Percentiles rank a stretch among this genome's conserved stretches.
phyloP scores from a whole-genome alignment of 805 yeast genomes.

The Wickerhamomyces strasburgensis region DNA sequence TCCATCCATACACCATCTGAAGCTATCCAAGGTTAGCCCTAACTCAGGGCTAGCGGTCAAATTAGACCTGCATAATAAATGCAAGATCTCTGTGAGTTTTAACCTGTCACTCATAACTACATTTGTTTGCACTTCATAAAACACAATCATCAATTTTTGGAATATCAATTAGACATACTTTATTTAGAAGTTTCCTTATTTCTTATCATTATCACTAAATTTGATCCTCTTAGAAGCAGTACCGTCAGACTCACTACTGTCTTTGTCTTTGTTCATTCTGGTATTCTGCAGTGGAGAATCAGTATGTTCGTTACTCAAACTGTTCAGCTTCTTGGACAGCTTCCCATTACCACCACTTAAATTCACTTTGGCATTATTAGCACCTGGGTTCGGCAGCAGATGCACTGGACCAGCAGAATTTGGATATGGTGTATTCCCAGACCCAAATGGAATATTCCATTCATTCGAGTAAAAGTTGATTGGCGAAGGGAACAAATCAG shows the following conservation, averaged over 20 bases:
- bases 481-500: conserved; percentile 77
- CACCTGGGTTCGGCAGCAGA: conserved; percentile 13
- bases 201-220: not conserved
- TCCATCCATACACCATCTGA: too few relatives aligned
- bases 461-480: conserved; percentile 64
- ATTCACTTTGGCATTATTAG: not conserved
- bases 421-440: conserved; percentile 34
- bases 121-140: too few relatives aligned
- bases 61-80: too few relatives aligned
- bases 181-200: not conserved
- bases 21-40: too few relatives aligned
- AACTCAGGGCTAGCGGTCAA: too few relatives aligned
- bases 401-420: conserved; percentile 26
- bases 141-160: too few relatives aligned
- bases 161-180: too few relatives aligned
- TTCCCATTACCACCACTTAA: conserved; percentile 1
- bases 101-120: too few relatives aligned
- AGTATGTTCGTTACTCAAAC: not conserved
- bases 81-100: too few relatives aligned
- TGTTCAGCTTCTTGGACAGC: not conserved
- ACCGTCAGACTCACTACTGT: not conserved
- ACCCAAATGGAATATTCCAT: conserved; percentile 46
- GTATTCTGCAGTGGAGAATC: conserved; percentile 4
- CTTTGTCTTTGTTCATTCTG: not conserved
- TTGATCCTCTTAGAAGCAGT: not conserved